A percentile compares a stretch with the other conserved stretches of the same genome.
Evolutionary conservation across 495 filamentous ascomycete species (phyloP).

Genomic region (Thermochaetoides thermophila): DNA sequence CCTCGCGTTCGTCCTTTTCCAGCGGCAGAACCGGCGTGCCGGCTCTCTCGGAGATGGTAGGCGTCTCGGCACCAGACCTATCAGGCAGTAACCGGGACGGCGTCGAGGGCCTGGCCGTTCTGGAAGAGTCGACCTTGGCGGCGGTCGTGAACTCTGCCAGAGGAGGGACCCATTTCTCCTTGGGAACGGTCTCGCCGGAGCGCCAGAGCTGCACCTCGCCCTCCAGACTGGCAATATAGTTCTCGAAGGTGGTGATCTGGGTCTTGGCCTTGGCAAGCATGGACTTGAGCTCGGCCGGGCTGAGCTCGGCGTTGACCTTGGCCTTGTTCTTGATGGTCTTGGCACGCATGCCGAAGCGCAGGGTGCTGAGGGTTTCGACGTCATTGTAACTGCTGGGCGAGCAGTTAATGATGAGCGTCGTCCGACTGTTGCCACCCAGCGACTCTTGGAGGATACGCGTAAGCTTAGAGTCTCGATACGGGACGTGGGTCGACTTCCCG

Average conservation of each 20-base stretch:
- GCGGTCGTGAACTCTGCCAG: conserved; percentile 50
- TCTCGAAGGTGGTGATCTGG: conserved; percentile 77
- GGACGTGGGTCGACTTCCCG: conserved; percentile 93
- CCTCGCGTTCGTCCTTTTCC: conserved; percentile 93
- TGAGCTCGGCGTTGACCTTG: conserved; percentile 96
- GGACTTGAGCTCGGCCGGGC: conserved; percentile 83
- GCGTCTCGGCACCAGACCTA: conserved; percentile 55
- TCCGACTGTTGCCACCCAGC: conserved; percentile 90
- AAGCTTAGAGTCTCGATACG: conserved; percentile 95
- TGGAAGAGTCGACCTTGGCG: conserved; percentile 40
- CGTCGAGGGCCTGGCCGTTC: conserved; percentile 55
- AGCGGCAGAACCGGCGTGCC: conserved; percentile 74
- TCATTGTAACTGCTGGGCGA: conserved; percentile 98
- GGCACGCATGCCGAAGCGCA: conserved; percentile 90
- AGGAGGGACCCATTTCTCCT: conserved; percentile 46
- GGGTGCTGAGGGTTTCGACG: conserved; percentile 81
- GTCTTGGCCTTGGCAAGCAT: conserved; percentile 81
- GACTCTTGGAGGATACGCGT: conserved; percentile 95
- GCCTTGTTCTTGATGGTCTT: conserved; percentile 99
- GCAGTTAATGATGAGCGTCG: conserved; percentile 95
- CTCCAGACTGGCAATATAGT: conserved; percentile 72
- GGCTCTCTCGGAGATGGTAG: conserved; percentile 52
- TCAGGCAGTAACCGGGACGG: conserved; percentile 71
- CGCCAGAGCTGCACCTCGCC: conserved; percentile 78
- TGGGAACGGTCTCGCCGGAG: conserved; percentile 73